phyloP scores from a whole-genome alignment of 768 basidiomycete genomes.

The Chalciporus chontae region DNA sequence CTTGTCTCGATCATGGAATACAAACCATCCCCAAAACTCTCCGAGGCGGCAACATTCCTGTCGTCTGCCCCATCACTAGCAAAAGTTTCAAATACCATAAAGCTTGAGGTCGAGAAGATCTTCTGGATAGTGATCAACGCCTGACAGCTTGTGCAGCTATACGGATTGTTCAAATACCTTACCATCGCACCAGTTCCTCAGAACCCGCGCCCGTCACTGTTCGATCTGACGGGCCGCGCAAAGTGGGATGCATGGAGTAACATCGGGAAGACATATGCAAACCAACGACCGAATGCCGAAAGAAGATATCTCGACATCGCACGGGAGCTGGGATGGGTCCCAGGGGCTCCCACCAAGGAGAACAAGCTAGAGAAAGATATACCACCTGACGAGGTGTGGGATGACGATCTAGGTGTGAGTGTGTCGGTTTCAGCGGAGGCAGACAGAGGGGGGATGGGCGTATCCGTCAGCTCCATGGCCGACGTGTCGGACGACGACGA shows the following conservation, averaged over 20 bases:
- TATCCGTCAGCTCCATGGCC: conserved; percentile 58
- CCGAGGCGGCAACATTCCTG: conserved; percentile 61
- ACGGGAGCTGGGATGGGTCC: conserved; percentile 62
- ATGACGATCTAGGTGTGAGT: conserved; percentile 35
- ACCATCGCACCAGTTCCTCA: conserved; percentile 56
- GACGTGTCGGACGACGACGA: conserved; percentile 35
- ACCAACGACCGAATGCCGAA: conserved; percentile 49
- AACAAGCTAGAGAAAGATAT: conserved; percentile 13
- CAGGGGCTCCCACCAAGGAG: conserved; percentile 23
- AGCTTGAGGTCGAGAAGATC: conserved; percentile 64
- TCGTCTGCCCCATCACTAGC: conserved; percentile 52
- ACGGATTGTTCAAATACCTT: conserved; percentile 77
- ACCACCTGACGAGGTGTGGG: conserved; percentile 43
- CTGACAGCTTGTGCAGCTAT: conserved; percentile 52
- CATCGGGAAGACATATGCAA: conserved; percentile 46
- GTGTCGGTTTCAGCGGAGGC: conserved; percentile 21
- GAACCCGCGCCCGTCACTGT: conserved; percentile 63
- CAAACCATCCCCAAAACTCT: conserved; percentile 42
- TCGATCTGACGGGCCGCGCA: conserved; percentile 75
- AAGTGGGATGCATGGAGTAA: conserved; percentile 86
- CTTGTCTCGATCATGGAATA: conserved; percentile 20
- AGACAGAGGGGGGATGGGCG: conserved; percentile 46
- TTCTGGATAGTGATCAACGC: conserved; percentile 10
- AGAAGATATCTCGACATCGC: conserved; percentile 68
- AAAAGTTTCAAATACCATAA: conserved; percentile 55